Conservation (phyloP, 2,329 filamentous ascomycete genomes). For the Cercospora janseana region DNA sequence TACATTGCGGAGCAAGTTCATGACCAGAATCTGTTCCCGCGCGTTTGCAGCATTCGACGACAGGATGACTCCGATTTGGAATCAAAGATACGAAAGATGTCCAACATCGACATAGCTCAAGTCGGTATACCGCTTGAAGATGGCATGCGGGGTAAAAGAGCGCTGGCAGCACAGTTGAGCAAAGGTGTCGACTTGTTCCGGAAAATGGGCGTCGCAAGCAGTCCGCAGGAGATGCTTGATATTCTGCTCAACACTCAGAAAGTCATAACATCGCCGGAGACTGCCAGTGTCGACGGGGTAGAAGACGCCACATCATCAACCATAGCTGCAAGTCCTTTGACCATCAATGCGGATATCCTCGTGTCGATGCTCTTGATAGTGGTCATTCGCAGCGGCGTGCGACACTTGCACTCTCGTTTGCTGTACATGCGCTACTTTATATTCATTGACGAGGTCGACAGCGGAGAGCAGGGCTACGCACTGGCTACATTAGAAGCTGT, state of each 20-base stretch:
- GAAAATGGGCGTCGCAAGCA: slow-evolving; percentile 73
- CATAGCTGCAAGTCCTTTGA: slow-evolving; percentile 51
- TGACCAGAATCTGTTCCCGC: slow-evolving; percentile 76
- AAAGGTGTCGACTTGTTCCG: slow-evolving; percentile 85
- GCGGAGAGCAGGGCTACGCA: slow-evolving; percentile 92
- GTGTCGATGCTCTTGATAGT: slow-evolving; percentile 89
- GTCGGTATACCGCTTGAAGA: slow-evolving; percentile 84
- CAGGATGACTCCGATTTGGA: slow-evolving; percentile 85
- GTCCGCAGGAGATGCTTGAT: slow-evolving; percentile 86
- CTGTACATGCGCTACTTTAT: slow-evolving; percentile 97
- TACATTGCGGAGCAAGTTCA: slow-evolving; percentile 94
- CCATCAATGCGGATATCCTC: slow-evolving; percentile 82
- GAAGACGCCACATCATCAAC: slow-evolving; percentile 41
- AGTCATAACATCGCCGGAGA: slow-evolving; percentile 61
- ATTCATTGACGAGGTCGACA: slow-evolving; percentile 96
- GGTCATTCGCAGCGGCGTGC: slow-evolving; percentile 84
- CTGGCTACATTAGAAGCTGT: slow-evolving; percentile 95
- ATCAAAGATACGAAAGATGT: slow-evolving; percentile 87
- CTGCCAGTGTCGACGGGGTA: slow-evolving; percentile 34
- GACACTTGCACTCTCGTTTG: slow-evolving; percentile 81
- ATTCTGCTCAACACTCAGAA: slow-evolving; percentile 79
- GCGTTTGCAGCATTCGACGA: slow-evolving; percentile 72
- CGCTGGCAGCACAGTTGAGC: slow-evolving; percentile 72
- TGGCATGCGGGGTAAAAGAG: slow-evolving; percentile 73
- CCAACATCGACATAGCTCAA: slow-evolving; percentile 89